Evolutionary conservation across 441 rosid species (phyloP), one percentile per base, ranked within the genome.

Genomic region (Viola pubescens): DNA sequence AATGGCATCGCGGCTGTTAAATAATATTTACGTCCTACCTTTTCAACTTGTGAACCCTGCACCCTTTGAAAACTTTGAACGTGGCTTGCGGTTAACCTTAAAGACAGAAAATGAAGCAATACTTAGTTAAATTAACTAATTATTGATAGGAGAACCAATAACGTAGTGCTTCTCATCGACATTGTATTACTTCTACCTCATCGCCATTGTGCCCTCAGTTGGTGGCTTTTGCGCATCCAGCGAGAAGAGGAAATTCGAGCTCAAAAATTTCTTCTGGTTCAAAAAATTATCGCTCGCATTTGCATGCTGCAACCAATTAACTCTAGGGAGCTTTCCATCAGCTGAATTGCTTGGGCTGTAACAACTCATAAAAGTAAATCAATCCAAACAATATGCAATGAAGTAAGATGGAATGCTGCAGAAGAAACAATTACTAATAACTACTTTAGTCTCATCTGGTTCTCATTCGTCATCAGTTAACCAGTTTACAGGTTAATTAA

Each of bases 241-340:
- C 4, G 92, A 79, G 73, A 61, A 87, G 55, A 86, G 83, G 58
- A 89, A 84, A 70, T 74, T 84, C 26, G 89, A 79, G 61, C 76
- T 65, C 80, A 89, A 63, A 67, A 72, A 72, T 68, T 76, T 85
- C 55, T 77, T 70, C 19, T 64, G 73, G 11, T 58, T 64, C 4
- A 75, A 73, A 63, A 85, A 70, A 52, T 70, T 64, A 4, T 73
- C 73, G 37, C 65, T 80, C 11, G 72, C 82, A 14, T 67, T 68
- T 45, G 65, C 82, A 74, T 92, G 96, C 59, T 79, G 82, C 54
- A 66, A 75, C 96, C 91, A 84, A 75, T 92, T 92, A 45, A 77
- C 76, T 52, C 72, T 79, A 60, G 94, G 97, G 37, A 75, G 78
- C 55, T 69, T 76, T 52, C 59, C 78, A 41, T 60, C 79, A 63